A percentile compares a stretch with the other conserved stretches of the same genome.
Evolutionary conservation across 2,329 filamentous ascomycete species (phyloP).

Genomic region (Diaporthe capsici): DNA sequence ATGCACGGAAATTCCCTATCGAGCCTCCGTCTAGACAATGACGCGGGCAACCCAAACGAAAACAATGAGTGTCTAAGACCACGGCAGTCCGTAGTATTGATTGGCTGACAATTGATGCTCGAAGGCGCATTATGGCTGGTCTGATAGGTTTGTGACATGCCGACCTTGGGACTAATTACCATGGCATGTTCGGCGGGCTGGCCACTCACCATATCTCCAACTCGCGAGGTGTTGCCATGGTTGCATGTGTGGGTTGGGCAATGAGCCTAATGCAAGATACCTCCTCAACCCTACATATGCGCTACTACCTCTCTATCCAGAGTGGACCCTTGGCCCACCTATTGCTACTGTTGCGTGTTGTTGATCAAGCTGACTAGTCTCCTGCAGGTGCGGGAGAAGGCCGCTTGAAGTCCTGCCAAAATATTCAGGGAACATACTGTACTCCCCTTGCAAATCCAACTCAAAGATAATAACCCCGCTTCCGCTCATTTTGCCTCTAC

Average conservation of each 20-base stretch:
- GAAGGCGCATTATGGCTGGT: no score
- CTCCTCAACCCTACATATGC: background rate
- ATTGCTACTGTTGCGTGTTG: background rate
- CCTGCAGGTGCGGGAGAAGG: background rate
- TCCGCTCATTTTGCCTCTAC: background rate
- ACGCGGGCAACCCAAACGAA: no score
- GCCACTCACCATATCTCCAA: background rate
- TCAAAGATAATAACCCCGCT: background rate
- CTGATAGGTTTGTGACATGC: no score
- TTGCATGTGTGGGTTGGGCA: no score
- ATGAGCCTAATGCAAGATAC: background rate
- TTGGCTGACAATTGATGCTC: no score
- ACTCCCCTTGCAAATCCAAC: background rate
- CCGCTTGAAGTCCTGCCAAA: background rate
- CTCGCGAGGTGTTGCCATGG: background rate
- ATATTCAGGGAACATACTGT: background rate
- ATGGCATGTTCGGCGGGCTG: no score
- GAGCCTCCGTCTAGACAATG: no score
- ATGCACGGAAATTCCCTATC: no score
- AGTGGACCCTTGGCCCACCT: background rate
- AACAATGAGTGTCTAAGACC: no score
- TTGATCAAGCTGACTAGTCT: background rate
- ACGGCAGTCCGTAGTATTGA: no score
- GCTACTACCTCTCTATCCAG: background rate
- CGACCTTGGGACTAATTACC: no score